A percentile compares a stretch with the other conserved stretches of the same genome.
Evolutionary conservation across 176 grass and related monocot genomes (phyloP).

Genomic region (maize (Zea mays)): Zm-B73-REFERENCE-NAM-5.0 NC_050098.1:186069501-186070000

Average conservation of each 20-base stretch:
- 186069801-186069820: conserved; percentile 38
- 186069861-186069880: conserved; percentile 18
- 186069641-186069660: conserved; percentile 40
- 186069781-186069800: conserved; percentile 46
- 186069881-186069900: conserved; percentile 19
- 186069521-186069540: conserved; percentile 34
- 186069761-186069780: conserved; percentile 26
- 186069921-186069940: background rate
- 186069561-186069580: conserved; percentile 60
- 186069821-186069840: conserved; percentile 12
- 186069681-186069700: conserved; percentile 49
- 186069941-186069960: background rate
- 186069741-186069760: conserved; percentile 40
- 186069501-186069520: conserved; percentile 28
- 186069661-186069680: conserved; percentile 42
- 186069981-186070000: background rate
- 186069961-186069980: background rate
- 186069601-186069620: conserved; percentile 71
- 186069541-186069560: conserved; percentile 14
- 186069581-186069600: conserved; percentile 49
- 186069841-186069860: conserved; percentile 7
- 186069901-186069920: conserved; percentile 20
- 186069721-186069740: conserved; percentile 63
- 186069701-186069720: conserved; percentile 39
- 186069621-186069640: conserved; percentile 40